These are phyloP conservation scores for Phascolomyces articulosus DNA, from an alignment of 371 early-diverging fungal genomes.

Conservation along the genomic window DNA sequence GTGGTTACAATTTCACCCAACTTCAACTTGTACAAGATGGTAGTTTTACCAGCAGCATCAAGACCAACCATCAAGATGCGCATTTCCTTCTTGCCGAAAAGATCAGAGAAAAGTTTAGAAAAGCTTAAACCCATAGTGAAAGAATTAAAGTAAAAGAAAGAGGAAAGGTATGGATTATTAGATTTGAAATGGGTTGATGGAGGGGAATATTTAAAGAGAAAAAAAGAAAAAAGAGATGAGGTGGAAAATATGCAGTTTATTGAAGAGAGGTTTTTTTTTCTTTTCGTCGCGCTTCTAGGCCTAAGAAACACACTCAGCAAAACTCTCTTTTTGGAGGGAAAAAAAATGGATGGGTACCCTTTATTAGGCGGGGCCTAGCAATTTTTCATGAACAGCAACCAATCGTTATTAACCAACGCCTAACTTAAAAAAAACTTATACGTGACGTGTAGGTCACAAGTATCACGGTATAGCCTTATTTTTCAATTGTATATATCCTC, in stretches of 20 bases:
- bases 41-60: conserved; percentile 99
- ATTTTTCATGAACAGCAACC: not conserved
- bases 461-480: not conserved
- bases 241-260: not conserved
- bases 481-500: no score
- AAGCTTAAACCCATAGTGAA: conserved; percentile 49
- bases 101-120: conserved; percentile 46
- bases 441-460: not conserved
- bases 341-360: not conserved
- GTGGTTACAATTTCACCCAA: conserved; percentile 96
- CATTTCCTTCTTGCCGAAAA: conserved; percentile 88
- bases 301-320: no score
- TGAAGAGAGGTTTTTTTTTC: not conserved
- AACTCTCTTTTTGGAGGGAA: no score
- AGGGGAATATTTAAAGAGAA: not conserved
- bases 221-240: not conserved
- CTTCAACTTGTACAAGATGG: conserved; percentile 88
- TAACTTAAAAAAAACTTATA: not conserved
- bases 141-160: not conserved
- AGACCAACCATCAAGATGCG: conserved; percentile 97
- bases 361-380: not conserved
- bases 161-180: no score
- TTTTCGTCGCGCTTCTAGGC: no score
- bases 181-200: not conserved
- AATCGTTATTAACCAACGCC: conserved; percentile 3